phyloP scores from a whole-genome alignment of 1,139 yeast genomes.

The Sugiyamaella japonica region DNA sequence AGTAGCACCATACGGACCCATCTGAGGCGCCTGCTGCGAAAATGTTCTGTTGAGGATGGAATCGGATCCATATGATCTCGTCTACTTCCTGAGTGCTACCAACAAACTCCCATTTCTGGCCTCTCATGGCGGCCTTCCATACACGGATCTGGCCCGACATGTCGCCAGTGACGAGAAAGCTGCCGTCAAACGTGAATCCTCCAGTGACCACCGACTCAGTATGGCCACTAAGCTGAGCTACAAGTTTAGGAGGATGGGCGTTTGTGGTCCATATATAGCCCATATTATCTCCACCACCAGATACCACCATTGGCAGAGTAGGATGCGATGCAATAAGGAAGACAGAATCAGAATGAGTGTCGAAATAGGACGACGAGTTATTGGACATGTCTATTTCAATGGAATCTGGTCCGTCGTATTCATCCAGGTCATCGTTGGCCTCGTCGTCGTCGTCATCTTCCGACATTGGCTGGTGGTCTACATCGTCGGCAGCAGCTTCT shows the following conservation, averaged over 20 bases:
- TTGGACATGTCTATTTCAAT: constrained; percentile 78
- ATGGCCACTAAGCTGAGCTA: constrained; percentile 73
- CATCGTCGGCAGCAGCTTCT: constrained; percentile 17
- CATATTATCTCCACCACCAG: constrained; percentile 90
- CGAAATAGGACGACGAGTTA: constrained; percentile 87
- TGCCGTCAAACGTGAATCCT: constrained; percentile 80
- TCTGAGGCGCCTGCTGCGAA: constrained; percentile 95
- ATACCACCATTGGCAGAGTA: constrained; percentile 71
- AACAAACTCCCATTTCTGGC: constrained; percentile 75
- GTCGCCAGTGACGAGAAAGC: constrained; percentile 81
- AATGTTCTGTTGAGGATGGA: constrained; percentile 66
- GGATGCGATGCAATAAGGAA: constrained; percentile 82
- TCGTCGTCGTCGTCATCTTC: constrained; percentile 32
- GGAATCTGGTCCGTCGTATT: constrained; percentile 55
- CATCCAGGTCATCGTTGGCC: constrained; percentile 24
- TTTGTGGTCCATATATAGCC: constrained; percentile 94
- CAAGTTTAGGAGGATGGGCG: constrained; percentile 75
- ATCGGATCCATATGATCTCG: constrained; percentile 73
- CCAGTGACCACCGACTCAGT: constrained; percentile 86
- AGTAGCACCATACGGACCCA: constrained; percentile 94
- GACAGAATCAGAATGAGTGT: constrained; percentile 87
- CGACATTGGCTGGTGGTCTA: constrained; percentile 23
- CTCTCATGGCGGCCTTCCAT: constrained; percentile 68
- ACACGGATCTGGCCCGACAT: constrained; percentile 87
- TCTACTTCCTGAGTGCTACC: constrained; percentile 83